phyloP scores from a whole-genome alignment of 2,329 filamentous ascomycete genomes.

The Lachnellula occidentalis region DNA sequence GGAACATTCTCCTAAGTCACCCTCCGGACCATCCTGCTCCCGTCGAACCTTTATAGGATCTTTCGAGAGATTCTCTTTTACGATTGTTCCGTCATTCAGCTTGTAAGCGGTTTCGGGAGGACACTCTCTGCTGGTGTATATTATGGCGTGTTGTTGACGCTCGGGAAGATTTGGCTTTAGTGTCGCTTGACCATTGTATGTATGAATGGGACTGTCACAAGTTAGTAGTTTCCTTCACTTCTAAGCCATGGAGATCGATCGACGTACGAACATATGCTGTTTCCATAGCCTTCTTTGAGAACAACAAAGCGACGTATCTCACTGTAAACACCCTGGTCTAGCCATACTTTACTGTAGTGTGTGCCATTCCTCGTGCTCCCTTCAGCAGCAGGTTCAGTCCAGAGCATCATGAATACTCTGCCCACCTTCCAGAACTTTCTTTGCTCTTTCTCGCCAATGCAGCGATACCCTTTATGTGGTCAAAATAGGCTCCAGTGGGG shows the following conservation, averaged over 20 bases:
- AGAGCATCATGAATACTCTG: constrained; percentile 25
- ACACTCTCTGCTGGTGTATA: constrained; percentile 13
- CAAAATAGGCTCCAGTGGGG: background rate
- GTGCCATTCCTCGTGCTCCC: constrained; percentile 9
- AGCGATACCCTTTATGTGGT: constrained; percentile 13
- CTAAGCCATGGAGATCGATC: background rate
- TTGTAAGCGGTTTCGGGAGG: constrained; percentile 7
- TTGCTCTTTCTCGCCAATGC: constrained; percentile 11
- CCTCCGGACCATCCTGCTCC: constrained; percentile 9
- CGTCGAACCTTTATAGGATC: constrained; percentile 17
- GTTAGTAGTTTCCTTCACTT: background rate
- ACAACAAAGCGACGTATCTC: constrained; percentile 26
- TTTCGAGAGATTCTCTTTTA: constrained; percentile 15
- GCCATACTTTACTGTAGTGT: constrained; percentile 10
- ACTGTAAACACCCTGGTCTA: constrained; percentile 13
- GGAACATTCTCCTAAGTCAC: constrained; percentile 13
- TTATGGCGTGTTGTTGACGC: constrained; percentile 16
- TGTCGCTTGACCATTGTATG: constrained; percentile 19
- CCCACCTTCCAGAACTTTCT: constrained; percentile 21
- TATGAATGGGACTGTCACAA: constrained; percentile 20
- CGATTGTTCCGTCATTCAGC: constrained; percentile 5
- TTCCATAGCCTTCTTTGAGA: constrained; percentile 14
- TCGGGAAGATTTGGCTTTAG: constrained; percentile 22
- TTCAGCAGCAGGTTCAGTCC: constrained; percentile 22
- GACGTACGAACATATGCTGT: constrained; percentile 24